Percentiles rank a stretch among this genome's conserved stretches.
Conservation (phyloP, 1,284 basidiomycete species). For the Macrocybe sp. region DNA sequence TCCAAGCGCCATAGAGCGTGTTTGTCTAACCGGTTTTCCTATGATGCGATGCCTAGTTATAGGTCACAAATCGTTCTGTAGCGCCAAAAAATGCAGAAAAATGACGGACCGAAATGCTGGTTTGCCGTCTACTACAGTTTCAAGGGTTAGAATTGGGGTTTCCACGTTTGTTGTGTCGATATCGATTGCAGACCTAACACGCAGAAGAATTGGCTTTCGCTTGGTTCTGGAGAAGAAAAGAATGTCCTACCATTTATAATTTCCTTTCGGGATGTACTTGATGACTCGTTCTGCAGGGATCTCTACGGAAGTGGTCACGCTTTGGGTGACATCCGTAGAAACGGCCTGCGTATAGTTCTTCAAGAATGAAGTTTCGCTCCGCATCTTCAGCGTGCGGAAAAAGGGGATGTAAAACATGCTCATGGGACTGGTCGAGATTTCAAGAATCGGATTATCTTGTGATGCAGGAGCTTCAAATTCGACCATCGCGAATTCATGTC, state of each 20-base stretch:
- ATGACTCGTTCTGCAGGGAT: constrained; percentile 59
- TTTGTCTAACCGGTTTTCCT: constrained; percentile 44
- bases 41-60: constrained; percentile 36
- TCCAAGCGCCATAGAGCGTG: constrained; percentile 41
- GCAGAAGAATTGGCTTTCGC: not conserved
- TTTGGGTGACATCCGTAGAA: constrained; percentile 19
- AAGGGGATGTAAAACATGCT: constrained; percentile 73
- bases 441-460: constrained; percentile 30
- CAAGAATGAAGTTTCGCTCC: constrained; percentile 38
- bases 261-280: constrained; percentile 60
- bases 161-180: constrained; percentile 62
- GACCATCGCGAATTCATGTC: constrained; percentile 79
- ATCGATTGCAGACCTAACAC: constrained; percentile 60
- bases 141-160: constrained; percentile 51
- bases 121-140: constrained; percentile 64
- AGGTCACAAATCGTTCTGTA: not conserved
- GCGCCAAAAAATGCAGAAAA: not conserved
- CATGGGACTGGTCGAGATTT: constrained; percentile 54
- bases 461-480: constrained; percentile 43
- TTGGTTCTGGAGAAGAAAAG: not conserved
- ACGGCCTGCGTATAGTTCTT: constrained; percentile 24
- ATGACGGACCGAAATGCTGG: constrained; percentile 49
- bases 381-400: constrained; percentile 40
- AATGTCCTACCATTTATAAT: constrained; percentile 51
- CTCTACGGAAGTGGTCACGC: constrained; percentile 26